Base-by-base conservation (phyloP, 2,329 filamentous ascomycete genomes). In the Aspergillus phoenicis region DNA sequence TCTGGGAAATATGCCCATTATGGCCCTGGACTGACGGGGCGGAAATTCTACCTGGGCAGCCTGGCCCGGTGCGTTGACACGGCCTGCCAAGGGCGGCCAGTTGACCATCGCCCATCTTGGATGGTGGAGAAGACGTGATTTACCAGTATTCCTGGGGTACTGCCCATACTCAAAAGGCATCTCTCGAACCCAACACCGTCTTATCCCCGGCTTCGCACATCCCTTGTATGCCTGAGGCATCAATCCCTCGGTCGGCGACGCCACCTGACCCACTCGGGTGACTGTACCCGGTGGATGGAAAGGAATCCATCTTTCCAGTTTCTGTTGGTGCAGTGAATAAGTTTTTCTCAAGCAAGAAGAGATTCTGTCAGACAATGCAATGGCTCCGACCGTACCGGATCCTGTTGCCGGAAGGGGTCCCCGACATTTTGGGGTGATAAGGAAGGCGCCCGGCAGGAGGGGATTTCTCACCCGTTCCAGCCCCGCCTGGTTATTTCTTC, bases 1-100 rank as follows among this genome's bases (percentile, higher is more conserved):
- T 82, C 80, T 1, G 78, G 69, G 0, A 82, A 82, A 63, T 81
- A 82, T 64, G 80, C 79, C 0, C 78, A 82, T 66, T 82, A 82
- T 49, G 71, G 66, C 2, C 61, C 65, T 8, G 72, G 68, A 1
- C 58, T 71, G 54, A 68, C 68, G 4, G 52, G 52, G 1, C 60
- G 66, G 41, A 55, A 62, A 0, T 63, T 75, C 26, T 62, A 67
- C 51, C 73, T 74, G 53, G 72, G 70, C 11, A 67, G 66, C 49
- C 52, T 74, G 10, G 60, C 57, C 1, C 53, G 61, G 28, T 75
- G 71, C 58, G 66, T 73, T 1, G 62, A 69, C 8, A 68, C 68
- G 26, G 70, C 69, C 2, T 70, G 69, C 58, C n/a, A 20, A 1
- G 56, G 48, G 7, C 8, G 26, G 2, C 22, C 38, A 13, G 4